Evolutionary conservation across 2,329 filamentous ascomycete species (phyloP), one percentile per base, ranked within the genome.

Genomic region (Plectosphaerella plurivora): DNA sequence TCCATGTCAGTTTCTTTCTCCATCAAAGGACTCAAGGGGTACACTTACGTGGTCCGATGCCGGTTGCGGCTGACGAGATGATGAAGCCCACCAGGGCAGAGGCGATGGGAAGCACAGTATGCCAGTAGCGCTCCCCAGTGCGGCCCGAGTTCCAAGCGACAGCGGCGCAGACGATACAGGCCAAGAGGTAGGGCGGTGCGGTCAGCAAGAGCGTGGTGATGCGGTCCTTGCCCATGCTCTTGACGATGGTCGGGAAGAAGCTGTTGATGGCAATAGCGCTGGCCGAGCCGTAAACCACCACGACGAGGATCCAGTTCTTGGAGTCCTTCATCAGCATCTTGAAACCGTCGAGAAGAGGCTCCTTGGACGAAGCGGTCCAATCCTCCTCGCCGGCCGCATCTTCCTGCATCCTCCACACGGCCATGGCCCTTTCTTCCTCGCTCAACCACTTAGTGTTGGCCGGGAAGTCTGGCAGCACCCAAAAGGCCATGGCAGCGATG

Each of bases 391-490:
- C 59, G 3, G 58, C 60, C 18, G 57, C 58, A 45, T 62, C 58
- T 20, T 49, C 35, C 37, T 60, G 45, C 11, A 60, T 42, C 2
- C 57, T 59, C 53, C 58, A 60, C 47, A 56, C 50, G n/a, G 61
- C 61, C 25, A 62, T 41, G 49, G 55, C 53, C 1, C 58, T 45
- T 37, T 62, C 59, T 35, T 57, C 51, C 2, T 57, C 55, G 7
- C 58, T 57, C 11, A 63, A 50, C 59, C 60, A 63, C 10, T 39
- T 49, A 1, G 61, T 63, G 22, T 57, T 63, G 33, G 59, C 48
- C 1, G 87, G 87, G 57, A 88, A 87, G 62, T 89, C 82, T 1
- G 86, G 86, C 14, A 91, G 71, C 28, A 89, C 68, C 59, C 81
- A 83, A 62, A 76, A 77, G 2, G 83, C 75, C 1, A 65, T 59